Conservation (phyloP, 495 filamentous ascomycete species). For the Aspergillus baeticus region DNA sequence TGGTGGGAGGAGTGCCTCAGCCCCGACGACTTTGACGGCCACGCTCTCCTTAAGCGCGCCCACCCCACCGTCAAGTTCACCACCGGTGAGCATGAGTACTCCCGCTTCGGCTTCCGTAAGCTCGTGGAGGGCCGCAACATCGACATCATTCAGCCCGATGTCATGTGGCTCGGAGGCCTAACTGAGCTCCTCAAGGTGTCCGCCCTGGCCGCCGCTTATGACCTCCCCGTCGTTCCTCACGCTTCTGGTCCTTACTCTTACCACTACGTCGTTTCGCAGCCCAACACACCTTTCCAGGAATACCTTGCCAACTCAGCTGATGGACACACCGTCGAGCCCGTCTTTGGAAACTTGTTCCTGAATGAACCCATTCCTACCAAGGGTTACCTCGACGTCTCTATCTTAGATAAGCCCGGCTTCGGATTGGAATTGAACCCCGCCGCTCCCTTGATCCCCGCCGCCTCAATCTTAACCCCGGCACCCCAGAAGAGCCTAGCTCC, state of each 20-base stretch:
- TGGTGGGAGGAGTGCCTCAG: slow-evolving; percentile 95
- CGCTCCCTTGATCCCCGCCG: slow-evolving; percentile 74
- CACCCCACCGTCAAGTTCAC: slow-evolving; percentile 92
- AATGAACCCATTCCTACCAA: slow-evolving; percentile 87
- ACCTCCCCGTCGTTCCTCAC: slow-evolving; percentile 92
- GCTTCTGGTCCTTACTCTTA: slow-evolving; percentile 91
- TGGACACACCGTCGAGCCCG: slow-evolving; percentile 81
- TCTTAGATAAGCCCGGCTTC: slow-evolving; percentile 88
- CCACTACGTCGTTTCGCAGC: slow-evolving; percentile 88
- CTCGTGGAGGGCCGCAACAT: slow-evolving; percentile 87
- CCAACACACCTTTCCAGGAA: slow-evolving; percentile 90
- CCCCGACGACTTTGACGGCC: slow-evolving; percentile 88
- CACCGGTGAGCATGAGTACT: slow-evolving; percentile 93
- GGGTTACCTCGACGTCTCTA: slow-evolving; percentile 72
- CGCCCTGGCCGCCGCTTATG: slow-evolving; percentile 85
- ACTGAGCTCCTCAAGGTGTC: slow-evolving; percentile 89
- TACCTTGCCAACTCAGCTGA: slow-evolving; percentile 91
- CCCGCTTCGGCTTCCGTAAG: slow-evolving; percentile 89
- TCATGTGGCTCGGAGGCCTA: slow-evolving; percentile 94
- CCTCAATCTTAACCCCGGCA: slow-evolving; percentile 68
- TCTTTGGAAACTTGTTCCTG: slow-evolving; percentile 86
- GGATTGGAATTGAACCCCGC: slow-evolving; percentile 80
- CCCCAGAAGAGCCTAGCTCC: slow-evolving; percentile 57
- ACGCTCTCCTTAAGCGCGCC: slow-evolving; percentile 81
- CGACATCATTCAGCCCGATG: slow-evolving; percentile 91